Evolutionary conservation across 2,329 filamentous ascomycete genomes (phyloP), one percentile per base, ranked within the genome.

Genomic region (Zymoseptoria ardabiliae): DNA sequence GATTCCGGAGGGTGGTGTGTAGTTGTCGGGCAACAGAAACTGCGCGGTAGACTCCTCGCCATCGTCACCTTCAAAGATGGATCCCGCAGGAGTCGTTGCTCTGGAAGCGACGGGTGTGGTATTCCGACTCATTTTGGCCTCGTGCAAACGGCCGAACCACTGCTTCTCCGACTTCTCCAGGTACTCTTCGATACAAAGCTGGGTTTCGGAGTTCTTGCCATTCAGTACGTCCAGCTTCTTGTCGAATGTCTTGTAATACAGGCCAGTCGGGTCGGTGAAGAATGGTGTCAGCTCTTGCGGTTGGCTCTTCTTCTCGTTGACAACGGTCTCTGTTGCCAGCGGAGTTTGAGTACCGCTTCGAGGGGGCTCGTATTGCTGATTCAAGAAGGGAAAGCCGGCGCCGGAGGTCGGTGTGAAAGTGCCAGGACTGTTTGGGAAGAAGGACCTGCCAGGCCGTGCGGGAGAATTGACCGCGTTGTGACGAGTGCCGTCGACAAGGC

Each of bases 211-310:
- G 61, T 81, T 85, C 62, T 79, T 77, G 8, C 81, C 83, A 52
- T 75, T 81, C 17, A 88, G 74, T 2, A 72, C 71, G 30, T 83
- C 79, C 1, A 87, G 77, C 67, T 78, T 82, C 69, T 80, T 78
- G 59, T 83, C 81, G 62, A 86, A 87, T 1, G 75, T 77, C 61
- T 77, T 77, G 63, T 82, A 84, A 70, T 85, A 88, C 62, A 85
- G 78, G 30, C 84, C 85, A 35, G 79, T 83, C 53, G 81, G 80
- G 68, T 88, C 85, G 5, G 82, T 87, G 73, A 88, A 88, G 74
- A 84, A 85, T 2, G 85, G 85, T 64, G 85, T 84, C 0, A 88
- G 82, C 58, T 86, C 84, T 68, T 88, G 85, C 17, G 87, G 78
- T 61, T 82, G 81, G 66, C 85, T 80, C 56, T 81, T 81, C 68